Percentiles rank a stretch among this genome's conserved stretches.
These are phyloP conservation scores for Chaetomidium leptoderma DNA, from an alignment of 495 filamentous ascomycete genomes.

Conservation along the genomic window DNA sequence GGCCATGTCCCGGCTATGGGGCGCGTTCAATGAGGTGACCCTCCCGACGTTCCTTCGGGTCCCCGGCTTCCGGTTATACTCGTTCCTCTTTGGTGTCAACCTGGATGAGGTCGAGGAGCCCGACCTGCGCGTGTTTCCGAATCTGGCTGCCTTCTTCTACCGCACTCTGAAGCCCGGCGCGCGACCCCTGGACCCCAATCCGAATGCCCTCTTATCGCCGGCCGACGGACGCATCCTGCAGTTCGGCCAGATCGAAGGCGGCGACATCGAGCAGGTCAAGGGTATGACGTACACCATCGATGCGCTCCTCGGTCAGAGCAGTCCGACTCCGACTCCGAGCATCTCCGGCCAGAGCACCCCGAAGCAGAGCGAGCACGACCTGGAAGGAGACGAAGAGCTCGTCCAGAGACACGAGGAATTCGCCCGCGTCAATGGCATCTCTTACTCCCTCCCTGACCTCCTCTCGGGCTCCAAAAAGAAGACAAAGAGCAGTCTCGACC, in stretches of 20 bases:
- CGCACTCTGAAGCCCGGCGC: constrained; percentile 84
- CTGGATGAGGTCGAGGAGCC: constrained; percentile 80
- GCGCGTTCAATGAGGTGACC: constrained; percentile 86
- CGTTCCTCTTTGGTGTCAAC: constrained; percentile 89
- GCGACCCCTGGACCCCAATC: constrained; percentile 79
- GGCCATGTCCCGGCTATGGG: constrained; percentile 88
- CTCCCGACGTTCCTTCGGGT: constrained; percentile 87
- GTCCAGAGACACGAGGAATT: constrained; percentile 84
- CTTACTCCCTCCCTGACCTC: constrained; percentile 86
- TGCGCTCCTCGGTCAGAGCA: constrained; percentile 72
- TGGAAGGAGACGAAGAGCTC: constrained; percentile 53
- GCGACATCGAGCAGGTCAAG: constrained; percentile 98
- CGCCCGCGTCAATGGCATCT: constrained; percentile 91
- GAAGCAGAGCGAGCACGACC: constrained; percentile 15
- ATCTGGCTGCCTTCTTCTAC: constrained; percentile 96
- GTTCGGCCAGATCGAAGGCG: constrained; percentile 84
- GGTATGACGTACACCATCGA: constrained; percentile 97
- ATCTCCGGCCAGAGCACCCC: constrained; percentile 28
- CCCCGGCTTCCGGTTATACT: constrained; percentile 93
- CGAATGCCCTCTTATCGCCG: constrained; percentile 73
- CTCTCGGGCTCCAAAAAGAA: constrained; percentile 63
- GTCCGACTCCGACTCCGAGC: constrained; percentile 43
- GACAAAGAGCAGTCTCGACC: constrained; percentile 29
- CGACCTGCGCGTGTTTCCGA: constrained; percentile 84
- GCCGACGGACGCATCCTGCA: constrained; percentile 88